Base-by-base conservation (phyloP, 2,329 filamentous ascomycete genomes). In the Karstenula rhodostoma region DNA sequence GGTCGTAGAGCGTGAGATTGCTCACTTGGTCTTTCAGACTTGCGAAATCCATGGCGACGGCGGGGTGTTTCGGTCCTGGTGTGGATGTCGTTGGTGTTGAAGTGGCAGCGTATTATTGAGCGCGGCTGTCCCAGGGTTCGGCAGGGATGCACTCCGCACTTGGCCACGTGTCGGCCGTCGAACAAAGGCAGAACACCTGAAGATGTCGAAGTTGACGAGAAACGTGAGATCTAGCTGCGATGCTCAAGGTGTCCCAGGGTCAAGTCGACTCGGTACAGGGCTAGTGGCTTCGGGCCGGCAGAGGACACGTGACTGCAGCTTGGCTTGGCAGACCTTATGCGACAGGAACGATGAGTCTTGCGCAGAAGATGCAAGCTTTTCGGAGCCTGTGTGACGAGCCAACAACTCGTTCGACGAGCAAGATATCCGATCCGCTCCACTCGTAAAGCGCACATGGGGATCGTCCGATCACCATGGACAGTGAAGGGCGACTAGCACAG, bases 1-100 rank as follows among this genome's bases (percentile, higher is more conserved):
- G 77, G 80, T 97, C 94, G 84, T 97, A 97, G 79, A 97, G 86
- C 73, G 91, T 92, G 85, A 97, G 85, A 83, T 95, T 96, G 83
- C 90, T 90, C 80, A 97, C 93, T 81, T 92, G 89, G 72, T 92
- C 92, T 79, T 92, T 94, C 57, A 97, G 80, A 75, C 85, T 92
- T 80, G 89, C 90, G 78, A 96, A 86, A 85, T 97, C 92, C 93
- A 96, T 96, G 79, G 67, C 33, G 60, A 55, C 37, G 46, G 60
- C 59, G 54, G 48, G 60, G 56, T 57, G 27, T 23, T 46, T 60
- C 56, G 40, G 50, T 35, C 49, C 29, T 25, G 46, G 50, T 17
- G 50, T 48, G 19, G 56, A 40, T 47, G 59, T 42, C 13, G 53
- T 23, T 29, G 37, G 27, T 33, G 56, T 43, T 57, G 67, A 64